Evolutionary conservation across 495 filamentous ascomycete genomes (phyloP), one percentile per base, ranked within the genome.

Genomic region (Trichodelitschia bisporula): DNA sequence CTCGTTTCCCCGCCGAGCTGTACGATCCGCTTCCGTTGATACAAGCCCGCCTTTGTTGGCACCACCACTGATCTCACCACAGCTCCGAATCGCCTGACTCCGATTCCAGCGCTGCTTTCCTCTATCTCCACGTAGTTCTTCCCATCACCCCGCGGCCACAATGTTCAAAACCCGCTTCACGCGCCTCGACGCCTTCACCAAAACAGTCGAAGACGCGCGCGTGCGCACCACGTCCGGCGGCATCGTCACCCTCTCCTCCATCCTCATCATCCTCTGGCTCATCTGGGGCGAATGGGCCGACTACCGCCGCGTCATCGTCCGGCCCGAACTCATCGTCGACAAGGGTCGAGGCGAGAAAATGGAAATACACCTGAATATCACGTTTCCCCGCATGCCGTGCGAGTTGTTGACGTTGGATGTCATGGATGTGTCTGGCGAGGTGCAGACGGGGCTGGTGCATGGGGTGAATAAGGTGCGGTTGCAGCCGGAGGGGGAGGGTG

Each of bases 351-450:
- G 78, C 42, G 78, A 97, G 58, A 74, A 80, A 48, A 92, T 97
- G 78, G 86, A 95, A 42, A 97, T 97, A 37, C 80, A 91, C 49
- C 63, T 97, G 56, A 97, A 97, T 59, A 77, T 97, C 39, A 84
- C 77, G 13, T 97, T 97, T 51, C 86, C 89, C 3, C 71, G 70
- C 19, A 59, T 97, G 18, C 86, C 86, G 19, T 97, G 86, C 56
- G 83, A 95, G 51, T 69, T 97, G 28, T 55, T 95, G 30, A 93
- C 86, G 11, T 68, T 97, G 39, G 86, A 97, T 47, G 84, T 97
- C 21, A 95, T 97, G 86, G 86, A 97, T 51, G 83, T 97, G 8
- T 89, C 77, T 10, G 86, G 86, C 25, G 86, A 97, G 49, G 74
- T 92, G 46, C 86, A 97, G 46, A 70, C 73, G 29, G 89, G 86